phyloP scores from a whole-genome alignment of 2,329 filamentous ascomycete genomes.

The Talaromyces sp. region DNA sequence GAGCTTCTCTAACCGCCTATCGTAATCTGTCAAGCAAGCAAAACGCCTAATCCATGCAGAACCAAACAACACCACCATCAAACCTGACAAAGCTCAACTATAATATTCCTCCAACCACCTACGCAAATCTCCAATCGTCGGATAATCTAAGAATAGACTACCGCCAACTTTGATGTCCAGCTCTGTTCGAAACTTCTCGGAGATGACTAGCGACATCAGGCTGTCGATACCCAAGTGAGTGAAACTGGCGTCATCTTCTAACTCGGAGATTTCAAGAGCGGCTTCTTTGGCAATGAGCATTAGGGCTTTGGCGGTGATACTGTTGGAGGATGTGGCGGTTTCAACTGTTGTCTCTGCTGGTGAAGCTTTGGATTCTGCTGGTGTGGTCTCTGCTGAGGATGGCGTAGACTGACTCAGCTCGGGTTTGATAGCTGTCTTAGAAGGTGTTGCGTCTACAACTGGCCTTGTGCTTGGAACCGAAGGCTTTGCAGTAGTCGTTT shows the following conservation, averaged over 20 bases:
- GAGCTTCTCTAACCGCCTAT: background rate
- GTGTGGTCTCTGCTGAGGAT: conserved; percentile 10
- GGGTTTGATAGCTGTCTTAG: background rate
- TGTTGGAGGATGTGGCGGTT: background rate
- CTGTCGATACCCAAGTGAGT: conserved; percentile 30
- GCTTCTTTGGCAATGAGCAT: conserved; percentile 24
- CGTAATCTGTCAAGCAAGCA: background rate
- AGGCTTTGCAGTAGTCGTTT: background rate
- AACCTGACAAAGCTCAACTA: background rate
- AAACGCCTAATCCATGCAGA: background rate
- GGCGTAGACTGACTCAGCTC: background rate
- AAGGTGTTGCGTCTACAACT: background rate
- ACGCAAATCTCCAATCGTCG: conserved; percentile 3
- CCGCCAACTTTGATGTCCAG: conserved; percentile 22
- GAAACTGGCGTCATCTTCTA: conserved; percentile 21
- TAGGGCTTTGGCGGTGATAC: conserved; percentile 1
- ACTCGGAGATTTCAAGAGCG: conserved; percentile 16
- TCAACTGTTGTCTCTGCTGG: background rate
- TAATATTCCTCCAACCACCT: conserved; percentile 8
- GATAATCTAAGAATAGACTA: conserved; percentile 6
- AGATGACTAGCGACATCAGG: conserved; percentile 30
- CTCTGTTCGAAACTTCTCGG: conserved; percentile 25
- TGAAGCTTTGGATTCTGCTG: conserved; percentile 9
- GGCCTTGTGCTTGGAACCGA: background rate
- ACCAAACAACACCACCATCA: background rate